Conservation (phyloP, 352 stramenopile genomes). For the Globisporangium orthogonon region DNA sequence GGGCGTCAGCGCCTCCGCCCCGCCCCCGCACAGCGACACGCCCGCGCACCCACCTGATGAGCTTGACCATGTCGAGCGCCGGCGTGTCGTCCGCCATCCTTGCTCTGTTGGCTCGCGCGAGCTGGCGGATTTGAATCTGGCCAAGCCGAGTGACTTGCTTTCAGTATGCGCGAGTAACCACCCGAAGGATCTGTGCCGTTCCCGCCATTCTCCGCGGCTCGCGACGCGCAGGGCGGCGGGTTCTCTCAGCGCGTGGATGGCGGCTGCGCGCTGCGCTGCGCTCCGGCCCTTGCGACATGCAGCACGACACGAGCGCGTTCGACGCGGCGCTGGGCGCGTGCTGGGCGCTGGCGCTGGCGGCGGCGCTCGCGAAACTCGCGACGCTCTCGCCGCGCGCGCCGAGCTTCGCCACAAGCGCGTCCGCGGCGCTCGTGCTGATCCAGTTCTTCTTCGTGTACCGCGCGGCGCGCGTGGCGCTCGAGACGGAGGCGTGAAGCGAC, state of each 20-base stretch:
- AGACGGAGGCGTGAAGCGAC: not conserved
- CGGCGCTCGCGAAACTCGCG: constrained; percentile 17
- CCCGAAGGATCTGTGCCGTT: not conserved
- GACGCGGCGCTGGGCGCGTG: constrained; percentile 31
- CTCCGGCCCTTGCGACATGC: constrained; percentile 6
- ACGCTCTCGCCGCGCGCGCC: constrained; percentile 4
- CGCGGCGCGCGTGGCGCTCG: constrained; percentile 33
- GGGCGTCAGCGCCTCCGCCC: not conserved
- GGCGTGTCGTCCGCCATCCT: constrained; percentile 45
- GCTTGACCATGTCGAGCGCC: constrained; percentile 70
- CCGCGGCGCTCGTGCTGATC: constrained; percentile 32
- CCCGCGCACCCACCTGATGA: constrained; percentile 46
- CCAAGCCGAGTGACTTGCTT: constrained; percentile 2
- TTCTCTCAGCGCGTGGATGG: not conserved
- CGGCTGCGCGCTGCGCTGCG: not conserved
- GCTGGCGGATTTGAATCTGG: not conserved
- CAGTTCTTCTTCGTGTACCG: constrained; percentile 60
- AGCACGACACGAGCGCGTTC: constrained; percentile 20
- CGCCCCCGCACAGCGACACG: not conserved
- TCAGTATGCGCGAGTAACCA: constrained; percentile 3
- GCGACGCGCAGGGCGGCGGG: too few species aligned
- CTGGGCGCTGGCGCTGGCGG: constrained; percentile 24
- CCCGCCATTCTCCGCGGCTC: too few species aligned
- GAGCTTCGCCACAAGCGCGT: constrained; percentile 19
- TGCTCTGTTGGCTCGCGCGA: not conserved